Base-by-base conservation (phyloP, 1,284 basidiomycete genomes). In the Violaceomyces palustris region DNA sequence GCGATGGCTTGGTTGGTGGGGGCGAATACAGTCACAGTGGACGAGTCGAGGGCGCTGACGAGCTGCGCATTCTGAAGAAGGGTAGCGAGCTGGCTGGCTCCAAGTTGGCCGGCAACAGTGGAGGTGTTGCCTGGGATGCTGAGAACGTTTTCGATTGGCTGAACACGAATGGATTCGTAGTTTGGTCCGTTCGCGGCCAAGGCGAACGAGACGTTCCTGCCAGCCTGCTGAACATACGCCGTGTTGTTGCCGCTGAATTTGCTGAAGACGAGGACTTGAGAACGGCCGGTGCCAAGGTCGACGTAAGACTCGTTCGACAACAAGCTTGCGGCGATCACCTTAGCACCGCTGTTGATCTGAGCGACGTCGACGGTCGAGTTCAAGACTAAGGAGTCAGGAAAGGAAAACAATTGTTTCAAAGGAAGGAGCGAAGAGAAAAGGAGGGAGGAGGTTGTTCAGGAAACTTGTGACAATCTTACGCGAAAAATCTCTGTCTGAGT, bases 21-120 rank as follows among this genome's bases (percentile, higher is more conserved):
- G 1, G 82, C 81, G 68, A 88, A 87, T 36, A 87, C 63, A 1
- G 86, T 88, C 50, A 84, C 78, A n/a, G 62, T 70, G 4, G 76
- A 64, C 1, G 56, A 50, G 55, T 75, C 73, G 15, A 82, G 50
- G 24, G 75, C 61, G 18, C 75, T 61, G 21, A 79, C 72, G n/a
- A 81, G 59, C 10, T 76, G 74, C 7, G 73, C 49, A 7, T 63
- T 67, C 33, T 72, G 52, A 39, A 76, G 74, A 6, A 76, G 68
- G 21, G 65, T 62, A 6, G 73, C 56, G 4, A 78, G 42, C 39
- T 34, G 35, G 39, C 3, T 77, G 49, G n/a, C 75, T 3, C 52
- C 58, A 9, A 61, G 40, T 17, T 36, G 17, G 3, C n/a, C 22
- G 14, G 49, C 52, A 10, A 61, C 43, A 3, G 22, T 26, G 11